Evolutionary conservation across 495 filamentous ascomycete genomes (phyloP).

Genomic region (Aspergillus indologenus): DNA sequence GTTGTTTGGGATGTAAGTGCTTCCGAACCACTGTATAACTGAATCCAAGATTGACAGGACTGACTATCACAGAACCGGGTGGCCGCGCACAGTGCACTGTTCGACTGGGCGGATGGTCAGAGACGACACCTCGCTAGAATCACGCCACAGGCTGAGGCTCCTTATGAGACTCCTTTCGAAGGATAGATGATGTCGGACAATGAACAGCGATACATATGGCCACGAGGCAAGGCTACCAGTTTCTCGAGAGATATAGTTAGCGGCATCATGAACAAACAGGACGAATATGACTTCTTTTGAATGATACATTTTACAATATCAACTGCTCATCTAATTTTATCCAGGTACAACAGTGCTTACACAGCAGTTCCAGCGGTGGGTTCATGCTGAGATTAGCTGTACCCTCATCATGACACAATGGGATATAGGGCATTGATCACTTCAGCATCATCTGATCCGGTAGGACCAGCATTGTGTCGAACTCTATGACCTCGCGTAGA

Average conservation of each 20-base stretch:
- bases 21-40: background rate
- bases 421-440: no score
- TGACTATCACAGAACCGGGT: conserved; percentile 59
- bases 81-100: conserved; percentile 70
- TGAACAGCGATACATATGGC: background rate
- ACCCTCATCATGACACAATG: no score
- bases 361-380: no score
- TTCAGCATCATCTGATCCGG: no score
- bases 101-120: conserved; percentile 79
- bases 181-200: conserved; percentile 42
- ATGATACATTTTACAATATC: no score
- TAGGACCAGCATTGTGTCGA: no score
- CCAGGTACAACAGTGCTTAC: no score
- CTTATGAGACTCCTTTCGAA: conserved; percentile 58
- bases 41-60: background rate
- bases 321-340: no score
- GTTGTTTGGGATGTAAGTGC: conserved; percentile 59
- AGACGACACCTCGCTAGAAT: conserved; percentile 78
- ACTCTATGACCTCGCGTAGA: no score
- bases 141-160: conserved; percentile 78
- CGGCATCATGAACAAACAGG: background rate
- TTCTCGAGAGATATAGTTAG: background rate
- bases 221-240: background rate
- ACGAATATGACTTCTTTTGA: no score
- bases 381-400: no score